Conservation (phyloP, 2,329 filamentous ascomycete genomes). For the Ascochyta koolunga region DNA sequence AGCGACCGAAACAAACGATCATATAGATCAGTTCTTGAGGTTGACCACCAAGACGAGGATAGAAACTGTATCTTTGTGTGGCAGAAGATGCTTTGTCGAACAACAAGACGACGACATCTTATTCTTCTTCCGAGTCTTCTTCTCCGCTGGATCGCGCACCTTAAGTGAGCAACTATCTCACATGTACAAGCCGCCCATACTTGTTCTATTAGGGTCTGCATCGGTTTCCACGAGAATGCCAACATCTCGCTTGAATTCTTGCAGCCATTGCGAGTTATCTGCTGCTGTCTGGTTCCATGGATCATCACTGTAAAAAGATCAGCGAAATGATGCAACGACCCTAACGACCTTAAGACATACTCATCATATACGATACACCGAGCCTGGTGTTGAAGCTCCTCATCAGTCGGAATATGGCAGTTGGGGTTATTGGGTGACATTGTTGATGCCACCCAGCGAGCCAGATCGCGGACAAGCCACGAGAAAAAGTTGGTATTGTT, state of each 20-base stretch:
- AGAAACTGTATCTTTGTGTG: neutral
- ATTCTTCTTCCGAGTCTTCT: neutral
- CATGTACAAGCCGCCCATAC: slow-evolving; percentile 7
- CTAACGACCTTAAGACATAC: neutral
- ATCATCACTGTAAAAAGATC: slow-evolving; percentile 30
- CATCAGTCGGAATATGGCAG: slow-evolving; percentile 34
- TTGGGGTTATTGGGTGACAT: slow-evolving; percentile 32
- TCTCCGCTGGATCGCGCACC: neutral
- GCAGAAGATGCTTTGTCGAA: neutral
- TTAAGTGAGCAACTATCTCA: neutral
- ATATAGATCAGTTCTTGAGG: neutral
- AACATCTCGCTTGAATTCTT: slow-evolving; percentile 36
- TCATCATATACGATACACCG: slow-evolving; percentile 41
- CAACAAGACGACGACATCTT: neutral
- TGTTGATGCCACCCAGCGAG: slow-evolving; percentile 32
- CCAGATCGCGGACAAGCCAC: slow-evolving; percentile 27
- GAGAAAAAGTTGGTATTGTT: slow-evolving; percentile 20
- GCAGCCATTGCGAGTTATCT: slow-evolving; percentile 41
- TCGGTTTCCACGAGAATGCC: slow-evolving; percentile 15
- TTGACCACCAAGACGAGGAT: neutral
- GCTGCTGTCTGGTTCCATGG: slow-evolving; percentile 48
- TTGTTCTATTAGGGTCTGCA: slow-evolving; percentile 1
- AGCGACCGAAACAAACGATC: neutral
- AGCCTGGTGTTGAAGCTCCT: slow-evolving; percentile 42
- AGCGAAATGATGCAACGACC: neutral